Conservation (phyloP, 495 filamentous ascomycete genomes). For the Xanthoparmelia taractica region DNA sequence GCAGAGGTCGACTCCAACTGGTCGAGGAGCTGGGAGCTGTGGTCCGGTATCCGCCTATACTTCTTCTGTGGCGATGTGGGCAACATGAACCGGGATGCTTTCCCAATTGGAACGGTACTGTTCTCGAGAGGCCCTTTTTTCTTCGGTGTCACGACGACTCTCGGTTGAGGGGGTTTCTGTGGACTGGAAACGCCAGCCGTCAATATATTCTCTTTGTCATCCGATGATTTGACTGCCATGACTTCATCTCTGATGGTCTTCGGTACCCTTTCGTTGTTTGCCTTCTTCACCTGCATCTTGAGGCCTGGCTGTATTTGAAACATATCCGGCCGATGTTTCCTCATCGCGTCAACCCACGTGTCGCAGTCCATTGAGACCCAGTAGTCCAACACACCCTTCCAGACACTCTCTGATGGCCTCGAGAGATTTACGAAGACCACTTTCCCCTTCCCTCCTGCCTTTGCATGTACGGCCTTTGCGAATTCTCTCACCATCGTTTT, state of each 20-base stretch:
- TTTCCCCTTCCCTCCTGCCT: conserved; percentile 38
- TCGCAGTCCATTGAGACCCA: conserved; percentile 68
- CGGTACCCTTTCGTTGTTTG: neutral
- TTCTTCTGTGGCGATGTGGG: neutral
- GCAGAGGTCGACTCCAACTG: neutral
- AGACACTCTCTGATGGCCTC: conserved; percentile 57
- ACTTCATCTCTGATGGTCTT: neutral
- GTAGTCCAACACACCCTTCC: conserved; percentile 60
- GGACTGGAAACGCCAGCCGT: neutral
- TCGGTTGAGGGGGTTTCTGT: neutral
- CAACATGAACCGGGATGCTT: neutral
- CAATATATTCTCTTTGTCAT: neutral
- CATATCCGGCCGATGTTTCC: conserved; percentile 27
- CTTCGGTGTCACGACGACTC: neutral
- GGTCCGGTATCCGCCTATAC: neutral
- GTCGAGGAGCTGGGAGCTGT: neutral
- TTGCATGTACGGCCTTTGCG: conserved; percentile 59
- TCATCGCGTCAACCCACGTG: conserved; percentile 56
- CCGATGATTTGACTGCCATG: neutral
- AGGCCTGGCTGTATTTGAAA: conserved; percentile 23
- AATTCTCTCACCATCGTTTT: conserved; percentile 62
- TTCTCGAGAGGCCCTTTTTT: neutral
- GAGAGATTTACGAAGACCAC: conserved; percentile 64
- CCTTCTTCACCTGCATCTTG: neutral
- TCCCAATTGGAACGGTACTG: neutral